Base-by-base conservation (phyloP, 1,139 yeast genomes). In the Geotrichum carabidarum region DNA sequence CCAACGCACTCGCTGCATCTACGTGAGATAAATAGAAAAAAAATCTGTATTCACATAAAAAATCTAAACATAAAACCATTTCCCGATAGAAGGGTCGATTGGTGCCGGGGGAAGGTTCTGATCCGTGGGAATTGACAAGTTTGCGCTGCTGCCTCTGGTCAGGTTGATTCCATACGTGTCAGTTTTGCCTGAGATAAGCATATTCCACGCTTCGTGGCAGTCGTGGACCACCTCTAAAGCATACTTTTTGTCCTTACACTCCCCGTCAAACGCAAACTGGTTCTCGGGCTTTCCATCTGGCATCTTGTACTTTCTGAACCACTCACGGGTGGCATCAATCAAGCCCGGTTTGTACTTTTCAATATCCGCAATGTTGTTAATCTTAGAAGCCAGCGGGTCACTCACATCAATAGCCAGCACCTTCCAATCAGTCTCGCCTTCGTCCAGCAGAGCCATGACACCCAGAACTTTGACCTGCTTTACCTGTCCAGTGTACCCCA, bases 351-450 rank as follows among this genome's bases (percentile, higher is more conserved):
- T 81, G 66, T 82, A 79, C 51, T 77, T 75, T 67, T 86, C 87
- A 44, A 93, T 94, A 70, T 93, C 99, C 65, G 80, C 81, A 58
- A 93, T 79, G 71, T 84, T 90, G 68, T 87, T 79, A 66, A 93
- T 75, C 70, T 84, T 78, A 44, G 80, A 63, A 45, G 95, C 91
- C 68, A 87, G 75, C 56, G 94, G 91, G 70, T 93, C 98, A 60
- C 81, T 77, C 58, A 81, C 79, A 66, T 90, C 91, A 62, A 93
- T 88, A 48, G 82, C 95, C 64, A 93, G 83, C 59, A 93, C 78
- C 76, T 93, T 93, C 99, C 99, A 93, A 74, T 93, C 99, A 58
- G 96, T 80, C 74, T 93, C 99, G 58, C 96, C 96, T 72, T 91
- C 98, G 68, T 93, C 99, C 59, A 93, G 84, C 66, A 93, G 78